A percentile compares a stretch with the other conserved stretches of the same genome.
Conservation (phyloP, 2,329 filamentous ascomycete genomes). For the Rhinocladiella mackenziei region DNA sequence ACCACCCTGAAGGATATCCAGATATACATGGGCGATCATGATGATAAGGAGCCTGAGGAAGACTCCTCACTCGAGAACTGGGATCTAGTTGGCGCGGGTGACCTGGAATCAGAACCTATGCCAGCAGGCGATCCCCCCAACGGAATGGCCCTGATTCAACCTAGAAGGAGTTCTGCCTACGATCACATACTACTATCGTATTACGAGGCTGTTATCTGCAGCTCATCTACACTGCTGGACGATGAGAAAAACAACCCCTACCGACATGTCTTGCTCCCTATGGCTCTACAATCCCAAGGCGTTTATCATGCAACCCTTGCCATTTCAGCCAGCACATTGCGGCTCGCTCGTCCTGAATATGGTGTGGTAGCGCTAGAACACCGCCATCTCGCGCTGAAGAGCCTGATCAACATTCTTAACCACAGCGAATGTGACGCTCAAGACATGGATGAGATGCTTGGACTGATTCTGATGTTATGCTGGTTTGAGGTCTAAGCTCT, state of each 20-base stretch:
- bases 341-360: conserved; percentile 27
- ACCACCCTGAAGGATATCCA: no score
- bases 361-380: conserved; percentile 30
- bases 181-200: conserved; percentile 30
- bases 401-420: conserved; percentile 5
- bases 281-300: conserved; percentile 31
- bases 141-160: neutral
- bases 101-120: neutral
- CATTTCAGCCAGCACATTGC: conserved; percentile 30
- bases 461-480: conserved; percentile 32
- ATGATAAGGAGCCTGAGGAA: no score
- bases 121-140: neutral
- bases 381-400: conserved; percentile 13
- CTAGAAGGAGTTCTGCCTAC: conserved; percentile 2
- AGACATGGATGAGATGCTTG: conserved; percentile 32
- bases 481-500: conserved; percentile 28
- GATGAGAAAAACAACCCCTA: conserved; percentile 32
- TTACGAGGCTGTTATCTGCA: conserved; percentile 32
- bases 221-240: conserved; percentile 31
- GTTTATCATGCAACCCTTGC: conserved; percentile 32
- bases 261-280: conserved; percentile 32
- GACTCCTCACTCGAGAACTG: no score
- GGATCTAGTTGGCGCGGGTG: no score
- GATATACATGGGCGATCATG: no score
- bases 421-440: conserved; percentile 3